These are phyloP conservation scores for Naegleria fowleri DNA, from an alignment of 208 protist genomes.

Conservation along the genomic window DNA sequence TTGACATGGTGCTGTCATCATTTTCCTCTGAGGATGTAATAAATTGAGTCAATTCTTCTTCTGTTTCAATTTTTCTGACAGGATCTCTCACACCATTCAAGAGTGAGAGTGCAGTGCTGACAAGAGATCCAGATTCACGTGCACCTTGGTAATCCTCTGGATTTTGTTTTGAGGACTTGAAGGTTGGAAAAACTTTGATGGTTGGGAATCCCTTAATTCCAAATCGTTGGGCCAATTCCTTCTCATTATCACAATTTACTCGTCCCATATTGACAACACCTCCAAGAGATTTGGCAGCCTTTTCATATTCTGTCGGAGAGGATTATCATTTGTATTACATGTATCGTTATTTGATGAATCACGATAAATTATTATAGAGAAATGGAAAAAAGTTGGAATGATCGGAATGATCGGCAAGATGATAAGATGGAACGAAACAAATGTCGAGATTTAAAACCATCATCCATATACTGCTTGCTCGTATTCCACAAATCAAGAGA, in stretches of 20 bases:
- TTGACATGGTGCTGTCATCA: not conserved
- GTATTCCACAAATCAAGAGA: no score
- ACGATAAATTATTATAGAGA: no score
- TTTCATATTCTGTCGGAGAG: constrained; percentile 30
- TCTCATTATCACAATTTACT: constrained; percentile 29
- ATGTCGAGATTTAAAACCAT: no score
- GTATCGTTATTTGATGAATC: no score
- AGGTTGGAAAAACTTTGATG: constrained; percentile 1
- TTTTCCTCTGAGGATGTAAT: not conserved
- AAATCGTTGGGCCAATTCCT: constrained; percentile 15
- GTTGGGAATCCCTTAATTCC: constrained; percentile 30
- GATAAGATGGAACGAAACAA: no score
- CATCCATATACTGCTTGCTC: no score
- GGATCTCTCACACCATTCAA: not conserved
- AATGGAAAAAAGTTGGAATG: no score
- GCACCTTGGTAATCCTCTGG: constrained; percentile 16
- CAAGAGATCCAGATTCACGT: not conserved
- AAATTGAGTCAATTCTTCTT: not conserved
- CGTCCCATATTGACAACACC: constrained; percentile 18
- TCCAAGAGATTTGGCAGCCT: constrained; percentile 10
- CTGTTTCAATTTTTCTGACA: not conserved
- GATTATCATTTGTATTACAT: no score
- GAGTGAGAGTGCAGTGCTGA: not conserved
- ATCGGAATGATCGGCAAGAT: not conserved
- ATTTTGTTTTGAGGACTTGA: not conserved